phyloP scores from a whole-genome alignment of 306 rosid species.

The Sechiopsis laciniata region DNA sequence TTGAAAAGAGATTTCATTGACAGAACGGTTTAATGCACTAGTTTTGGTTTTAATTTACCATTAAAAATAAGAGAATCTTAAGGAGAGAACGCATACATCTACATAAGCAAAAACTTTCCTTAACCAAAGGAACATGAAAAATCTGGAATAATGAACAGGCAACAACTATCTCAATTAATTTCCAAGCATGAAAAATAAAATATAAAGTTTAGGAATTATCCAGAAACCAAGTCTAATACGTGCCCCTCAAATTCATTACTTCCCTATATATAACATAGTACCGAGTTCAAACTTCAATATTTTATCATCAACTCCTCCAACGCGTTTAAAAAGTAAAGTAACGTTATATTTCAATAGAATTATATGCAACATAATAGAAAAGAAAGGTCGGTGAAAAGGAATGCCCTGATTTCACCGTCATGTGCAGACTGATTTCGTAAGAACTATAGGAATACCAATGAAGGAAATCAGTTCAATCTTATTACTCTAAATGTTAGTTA shows the following conservation, averaged over 20 bases:
- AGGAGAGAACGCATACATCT: not conserved
- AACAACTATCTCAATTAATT: not conserved
- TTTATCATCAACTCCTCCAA: constrained; percentile 75
- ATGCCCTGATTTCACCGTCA: not conserved
- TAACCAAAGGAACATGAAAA: not conserved
- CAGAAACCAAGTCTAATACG: not conserved
- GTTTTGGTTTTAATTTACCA: not conserved
- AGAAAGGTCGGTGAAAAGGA: not conserved
- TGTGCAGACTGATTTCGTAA: no score
- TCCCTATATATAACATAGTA: constrained; percentile 70
- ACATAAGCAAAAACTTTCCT: not conserved
- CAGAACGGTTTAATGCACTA: constrained; percentile 18
- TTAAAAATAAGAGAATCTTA: not conserved
- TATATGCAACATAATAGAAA: not conserved
- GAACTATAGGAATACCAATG: no score
- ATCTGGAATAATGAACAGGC: not conserved
- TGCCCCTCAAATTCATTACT: constrained; percentile 37
- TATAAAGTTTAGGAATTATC: not conserved
- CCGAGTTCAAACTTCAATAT: constrained; percentile 83
- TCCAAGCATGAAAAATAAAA: no score
- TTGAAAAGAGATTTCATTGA: constrained; percentile 50
- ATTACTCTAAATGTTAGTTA: no score
- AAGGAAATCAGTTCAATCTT: no score
- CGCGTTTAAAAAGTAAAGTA: constrained; percentile 35
- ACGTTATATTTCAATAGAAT: not conserved